Conservation (phyloP, 2,329 filamentous ascomycete genomes). For the Calonectria hongkongensis region DNA sequence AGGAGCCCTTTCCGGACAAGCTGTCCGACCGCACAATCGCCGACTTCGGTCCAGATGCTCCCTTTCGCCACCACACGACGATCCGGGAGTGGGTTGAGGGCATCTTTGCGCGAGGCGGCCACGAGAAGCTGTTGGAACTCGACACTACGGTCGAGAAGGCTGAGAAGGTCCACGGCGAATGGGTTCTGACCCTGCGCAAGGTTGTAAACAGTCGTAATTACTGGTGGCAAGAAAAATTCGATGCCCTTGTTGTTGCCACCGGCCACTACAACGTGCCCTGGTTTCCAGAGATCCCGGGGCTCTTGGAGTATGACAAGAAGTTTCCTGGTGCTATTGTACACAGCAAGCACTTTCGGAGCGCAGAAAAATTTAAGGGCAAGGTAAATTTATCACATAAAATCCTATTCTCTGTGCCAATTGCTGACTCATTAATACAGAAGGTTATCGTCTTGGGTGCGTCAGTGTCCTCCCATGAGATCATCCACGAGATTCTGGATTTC, state of each 20-base stretch:
- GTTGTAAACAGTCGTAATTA: slow-evolving; percentile 60
- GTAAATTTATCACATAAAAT: not conserved
- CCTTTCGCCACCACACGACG: slow-evolving; percentile 32
- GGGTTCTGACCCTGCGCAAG: slow-evolving; percentile 69
- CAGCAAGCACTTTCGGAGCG: slow-evolving; percentile 62
- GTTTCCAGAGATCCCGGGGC: slow-evolving; percentile 63
- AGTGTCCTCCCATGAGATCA: slow-evolving; percentile 75
- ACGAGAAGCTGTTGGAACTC: slow-evolving; percentile 59
- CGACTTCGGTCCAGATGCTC: slow-evolving; percentile 29
- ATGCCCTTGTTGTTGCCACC: slow-evolving; percentile 64
- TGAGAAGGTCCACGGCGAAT: slow-evolving; percentile 66
- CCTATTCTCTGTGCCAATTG: not conserved
- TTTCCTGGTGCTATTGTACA: slow-evolving; percentile 63
- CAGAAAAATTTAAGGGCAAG: slow-evolving; percentile 51
- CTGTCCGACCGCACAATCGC: slow-evolving; percentile 30
- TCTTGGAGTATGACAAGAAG: slow-evolving; percentile 61
- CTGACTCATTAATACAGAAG: slow-evolving; percentile 56
- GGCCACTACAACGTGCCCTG: slow-evolving; percentile 64
- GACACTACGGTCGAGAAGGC: slow-evolving; percentile 75
- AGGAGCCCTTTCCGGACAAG: slow-evolving; percentile 34
- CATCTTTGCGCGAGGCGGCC: slow-evolving; percentile 28
- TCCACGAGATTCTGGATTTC: slow-evolving; percentile 65
- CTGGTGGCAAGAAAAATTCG: slow-evolving; percentile 63
- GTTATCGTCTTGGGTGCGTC: slow-evolving; percentile 75
- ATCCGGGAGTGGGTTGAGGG: slow-evolving; percentile 38